Base-by-base conservation (phyloP, 192 early-diverging fungal genomes). In the Oehlia diaphana region DNA sequence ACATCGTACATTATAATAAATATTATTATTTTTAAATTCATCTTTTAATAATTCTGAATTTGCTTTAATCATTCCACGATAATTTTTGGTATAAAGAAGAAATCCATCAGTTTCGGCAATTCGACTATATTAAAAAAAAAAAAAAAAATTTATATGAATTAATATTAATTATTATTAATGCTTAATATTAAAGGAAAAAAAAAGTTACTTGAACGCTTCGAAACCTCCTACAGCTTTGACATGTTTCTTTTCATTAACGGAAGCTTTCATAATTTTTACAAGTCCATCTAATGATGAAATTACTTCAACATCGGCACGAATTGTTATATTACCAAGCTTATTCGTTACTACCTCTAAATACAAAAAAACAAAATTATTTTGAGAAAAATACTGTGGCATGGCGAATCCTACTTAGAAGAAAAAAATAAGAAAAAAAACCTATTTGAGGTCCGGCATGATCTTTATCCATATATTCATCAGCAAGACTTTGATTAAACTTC, bases 181-280 rank as follows among this genome's bases (percentile, higher is more conserved):
- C 6, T 42, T 42, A 42, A 8, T 5, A 42, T 42, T 47, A 47
- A 47, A 47, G 7, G 9, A 4, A 12, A 47, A 47, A 4, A 12
- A 21, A 58, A 61, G 21, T 72, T 72, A 72, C 70, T 42, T 72
- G 42, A 72, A 72, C 5, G 70, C 6, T 9, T 26, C 21, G 44
- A 72, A 72, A 47, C 13, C 2, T 26, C 70, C 70, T 19, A 72
- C 42, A 72, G 70, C 70, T 72, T 72, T 72, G 14, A 72, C 70
- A 47, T n/a, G 37, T 12, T 72, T 72, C 23, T 72, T 72, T 21
- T 72, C 70, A 4, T 12, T 49, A 72, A 9, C 6, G 13, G 70
- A 72, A 50, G 37, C 31, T 49, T n/a, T 28, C 70, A 72, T 72
- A 26, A 72, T 47, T 10, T 72, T 44, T 13, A 42, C 10, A 26